Base-by-base conservation (phyloP, 371 early-diverging fungal species). In the Apophysomyces variabilis region DNA sequence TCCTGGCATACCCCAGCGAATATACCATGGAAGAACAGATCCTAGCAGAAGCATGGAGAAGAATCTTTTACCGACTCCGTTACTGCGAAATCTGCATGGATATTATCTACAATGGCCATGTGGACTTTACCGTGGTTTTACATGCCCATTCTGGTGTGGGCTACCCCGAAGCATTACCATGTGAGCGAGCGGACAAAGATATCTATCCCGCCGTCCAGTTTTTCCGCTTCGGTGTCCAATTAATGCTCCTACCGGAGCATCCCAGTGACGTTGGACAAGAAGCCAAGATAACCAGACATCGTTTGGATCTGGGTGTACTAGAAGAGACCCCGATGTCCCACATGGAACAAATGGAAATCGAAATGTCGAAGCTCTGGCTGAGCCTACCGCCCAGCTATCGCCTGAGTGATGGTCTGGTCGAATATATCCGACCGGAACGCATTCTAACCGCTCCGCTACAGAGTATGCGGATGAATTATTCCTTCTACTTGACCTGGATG, bases 31-130 rank as follows among this genome's bases (percentile, higher is more conserved):
- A 50, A 7, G 54, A 64, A 21, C 50, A 70, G 5, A 47, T 66
- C 7, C 59, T 67, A 14, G 80, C 80, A 14, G 82, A 82, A 39
- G 64, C 82, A 0, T 82, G 79, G 79, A 57, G 78, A 47, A 72
- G 82, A 0, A 44, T 76, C 32, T 82, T 72, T 59, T 79, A 79
- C 39, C 58, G 66, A 4, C 61, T 74, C 8, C 70, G 82, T 5
- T 75, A 72, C 50, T 46, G 72, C 21, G 76, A 78, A 41, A 39
- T 77, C 35, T 66, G 63, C 43, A 38, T 79, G 35, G 68, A 71
- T 26, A 69, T 70, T 38, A 60, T 74, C 18, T 70, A 72, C 14
- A 75, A 78, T 36, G 76, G 68, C 7, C 63, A 64, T 1, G 65
- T 46, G 35, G 73, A 72, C 26, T 67, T 73, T 46, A 58, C 74